These are phyloP conservation scores for Fusarium metavorans DNA, from an alignment of 2,329 filamentous ascomycete species.

Conservation along the genomic window DNA sequence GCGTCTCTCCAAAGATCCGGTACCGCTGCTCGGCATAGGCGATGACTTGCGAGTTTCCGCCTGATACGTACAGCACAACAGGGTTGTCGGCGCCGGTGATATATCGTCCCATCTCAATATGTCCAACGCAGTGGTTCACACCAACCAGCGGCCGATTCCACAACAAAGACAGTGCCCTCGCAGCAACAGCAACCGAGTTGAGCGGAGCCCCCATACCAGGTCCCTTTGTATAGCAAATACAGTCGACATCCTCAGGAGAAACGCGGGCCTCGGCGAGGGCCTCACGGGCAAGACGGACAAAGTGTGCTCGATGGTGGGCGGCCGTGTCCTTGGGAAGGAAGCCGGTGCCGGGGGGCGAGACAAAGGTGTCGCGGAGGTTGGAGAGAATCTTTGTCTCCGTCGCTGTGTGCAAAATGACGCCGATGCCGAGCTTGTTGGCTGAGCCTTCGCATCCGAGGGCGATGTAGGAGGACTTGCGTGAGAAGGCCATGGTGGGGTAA, in stretches of 20 bases:
- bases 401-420: constrained; percentile 83
- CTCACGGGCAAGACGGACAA: constrained; percentile 82
- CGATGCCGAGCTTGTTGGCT: constrained; percentile 97
- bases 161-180: constrained; percentile 82
- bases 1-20: constrained; percentile 96
- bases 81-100: constrained; percentile 93
- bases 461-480: constrained; percentile 58
- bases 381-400: constrained; percentile 77
- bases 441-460: constrained; percentile 83
- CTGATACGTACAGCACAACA: constrained; percentile 94
- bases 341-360: constrained; percentile 90
- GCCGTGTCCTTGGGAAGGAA: constrained; percentile 98
- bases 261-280: constrained; percentile 77
- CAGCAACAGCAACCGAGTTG: constrained; percentile 86
- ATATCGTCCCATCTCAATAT: constrained; percentile 97
- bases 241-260: constrained; percentile 79
- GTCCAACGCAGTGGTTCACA: constrained; percentile 97
- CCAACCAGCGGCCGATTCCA: constrained; percentile 92
- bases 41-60: constrained; percentile 98
- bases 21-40: constrained; percentile 95
- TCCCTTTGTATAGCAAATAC: constrained; percentile 94
- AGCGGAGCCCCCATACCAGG: constrained; percentile 97
- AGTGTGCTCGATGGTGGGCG: constrained; percentile 87
- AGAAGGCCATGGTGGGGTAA: constrained; percentile 38
- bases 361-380: constrained; percentile 95